Conservation (phyloP, 1,139 yeast species). For the Suhomyces chickasaworum region DNA sequence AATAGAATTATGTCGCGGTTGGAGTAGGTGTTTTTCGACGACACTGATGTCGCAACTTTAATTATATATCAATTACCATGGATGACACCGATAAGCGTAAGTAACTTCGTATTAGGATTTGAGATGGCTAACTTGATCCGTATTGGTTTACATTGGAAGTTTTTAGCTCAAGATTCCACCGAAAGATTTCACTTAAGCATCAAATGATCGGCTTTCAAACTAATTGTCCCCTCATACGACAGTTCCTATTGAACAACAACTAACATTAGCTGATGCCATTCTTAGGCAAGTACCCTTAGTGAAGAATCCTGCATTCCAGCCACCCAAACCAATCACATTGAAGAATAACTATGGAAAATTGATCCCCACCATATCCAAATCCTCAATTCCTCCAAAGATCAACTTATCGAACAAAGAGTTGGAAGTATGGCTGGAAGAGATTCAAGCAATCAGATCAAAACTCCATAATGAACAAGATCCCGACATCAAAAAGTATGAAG, state of each 20-base stretch:
- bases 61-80: slow-evolving; percentile 16
- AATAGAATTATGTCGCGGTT: slow-evolving; percentile 1
- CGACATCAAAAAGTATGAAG: slow-evolving; percentile 24
- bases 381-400: slow-evolving; percentile 45
- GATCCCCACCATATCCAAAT: slow-evolving; percentile 34
- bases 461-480: slow-evolving; percentile 16
- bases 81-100: slow-evolving; percentile 27
- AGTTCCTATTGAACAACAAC: slow-evolving; percentile 7
- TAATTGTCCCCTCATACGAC: too few relatives aligned
- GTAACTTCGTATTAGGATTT: slow-evolving; percentile 16
- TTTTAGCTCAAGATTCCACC: too few relatives aligned
- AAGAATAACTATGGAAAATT: slow-evolving; percentile 52
- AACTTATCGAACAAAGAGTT: slow-evolving; percentile 32
- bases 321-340: slow-evolving; percentile 60
- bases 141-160: too few relatives aligned
- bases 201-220: too few relatives aligned
- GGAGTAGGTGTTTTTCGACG: neutral
- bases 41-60: slow-evolving; percentile 1
- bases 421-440: slow-evolving; percentile 32
- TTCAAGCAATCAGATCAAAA: slow-evolving; percentile 21
- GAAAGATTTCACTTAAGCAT: too few relatives aligned
- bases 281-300: slow-evolving; percentile 61
- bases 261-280: slow-evolving; percentile 47
- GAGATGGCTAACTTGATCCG: too few relatives aligned
- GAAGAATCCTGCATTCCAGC: slow-evolving; percentile 54